phyloP scores from a whole-genome alignment of 495 filamentous ascomycete genomes.

The Patellaria atrata region DNA sequence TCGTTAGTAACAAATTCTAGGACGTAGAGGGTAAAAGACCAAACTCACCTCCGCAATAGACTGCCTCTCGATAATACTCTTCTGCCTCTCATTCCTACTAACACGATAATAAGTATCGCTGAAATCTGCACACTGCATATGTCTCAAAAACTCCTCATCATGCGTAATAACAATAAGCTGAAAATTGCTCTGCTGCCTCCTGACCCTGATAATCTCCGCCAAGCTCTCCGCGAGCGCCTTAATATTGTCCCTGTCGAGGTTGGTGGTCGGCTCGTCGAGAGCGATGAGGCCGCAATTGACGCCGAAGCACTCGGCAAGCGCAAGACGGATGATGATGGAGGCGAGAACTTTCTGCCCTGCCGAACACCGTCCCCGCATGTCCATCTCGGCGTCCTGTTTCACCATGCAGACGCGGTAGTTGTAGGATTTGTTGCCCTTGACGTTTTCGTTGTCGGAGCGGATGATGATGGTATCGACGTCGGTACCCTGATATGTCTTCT shows the following conservation, averaged over 20 bases:
- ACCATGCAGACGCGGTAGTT: constrained; percentile 99
- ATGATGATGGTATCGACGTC: constrained; percentile 97
- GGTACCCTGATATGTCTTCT: constrained; percentile 89
- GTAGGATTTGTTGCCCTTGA: constrained; percentile 67
- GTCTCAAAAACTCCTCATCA: constrained; percentile 87
- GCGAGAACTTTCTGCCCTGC: constrained; percentile 94
- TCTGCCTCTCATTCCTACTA: constrained; percentile 67
- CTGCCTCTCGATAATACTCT: constrained; percentile 69
- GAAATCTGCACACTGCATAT: constrained; percentile 92
- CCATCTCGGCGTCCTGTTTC: constrained; percentile 94
- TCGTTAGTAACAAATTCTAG: not conserved
- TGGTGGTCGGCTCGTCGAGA: constrained; percentile 95
- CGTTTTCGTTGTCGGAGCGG: constrained; percentile 68
- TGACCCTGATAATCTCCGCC: constrained; percentile 71
- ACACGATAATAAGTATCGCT: constrained; percentile 84
- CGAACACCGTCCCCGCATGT: constrained; percentile 96
- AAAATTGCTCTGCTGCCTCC: constrained; percentile 83
- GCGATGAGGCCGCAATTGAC: constrained; percentile 93
- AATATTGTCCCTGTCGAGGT: constrained; percentile 91
- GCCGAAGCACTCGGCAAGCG: constrained; percentile 92
- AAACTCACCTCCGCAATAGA: constrained; percentile 40
- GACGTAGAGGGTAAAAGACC: not conserved
- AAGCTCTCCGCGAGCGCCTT: constrained; percentile 69
- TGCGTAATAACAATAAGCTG: constrained; percentile 98
- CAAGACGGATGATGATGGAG: constrained; percentile 93